phyloP scores from a whole-genome alignment of 352 stramenopile genomes.

The Globisporangium solare region DNA sequence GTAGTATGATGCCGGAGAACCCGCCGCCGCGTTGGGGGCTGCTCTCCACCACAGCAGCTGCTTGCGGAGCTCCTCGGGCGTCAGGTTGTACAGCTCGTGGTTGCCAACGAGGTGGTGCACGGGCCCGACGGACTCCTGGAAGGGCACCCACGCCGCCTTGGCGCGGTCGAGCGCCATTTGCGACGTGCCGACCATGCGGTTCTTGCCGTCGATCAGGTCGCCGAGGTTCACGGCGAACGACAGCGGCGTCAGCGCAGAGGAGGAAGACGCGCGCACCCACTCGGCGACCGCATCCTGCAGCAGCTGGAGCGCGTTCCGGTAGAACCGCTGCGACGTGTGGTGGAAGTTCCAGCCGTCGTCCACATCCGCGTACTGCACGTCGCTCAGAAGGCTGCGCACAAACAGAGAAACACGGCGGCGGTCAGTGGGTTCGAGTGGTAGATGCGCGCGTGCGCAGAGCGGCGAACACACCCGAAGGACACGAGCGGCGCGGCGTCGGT shows the following conservation, averaged over 20 bases:
- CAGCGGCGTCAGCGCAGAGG: slow-evolving; percentile 16
- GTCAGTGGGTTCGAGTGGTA: not conserved
- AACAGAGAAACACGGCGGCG: not conserved
- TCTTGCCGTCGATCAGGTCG: slow-evolving; percentile 82
- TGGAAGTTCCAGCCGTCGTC: slow-evolving; percentile 79
- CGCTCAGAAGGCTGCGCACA: slow-evolving; percentile 42
- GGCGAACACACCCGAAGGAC: slow-evolving; percentile 41
- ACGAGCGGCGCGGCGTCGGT: slow-evolving; percentile 24
- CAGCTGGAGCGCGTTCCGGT: slow-evolving; percentile 57
- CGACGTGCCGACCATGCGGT: slow-evolving; percentile 39
- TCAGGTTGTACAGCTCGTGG: slow-evolving; percentile 85
- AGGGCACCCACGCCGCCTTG: slow-evolving; percentile 33
- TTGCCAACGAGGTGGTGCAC: slow-evolving; percentile 82
- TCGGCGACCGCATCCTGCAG: slow-evolving; percentile 37
- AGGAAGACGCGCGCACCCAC: slow-evolving; percentile 35
- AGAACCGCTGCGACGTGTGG: slow-evolving; percentile 57
- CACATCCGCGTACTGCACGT: slow-evolving; percentile 83
- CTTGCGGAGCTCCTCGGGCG: slow-evolving; percentile 31
- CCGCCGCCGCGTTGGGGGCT: not conserved
- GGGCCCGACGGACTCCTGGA: slow-evolving; percentile 37
- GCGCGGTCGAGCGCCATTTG: slow-evolving; percentile 35
- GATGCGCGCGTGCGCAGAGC: too few relatives aligned
- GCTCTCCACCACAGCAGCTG: slow-evolving; percentile 33
- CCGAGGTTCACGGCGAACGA: slow-evolving; percentile 73
- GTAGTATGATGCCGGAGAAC: slow-evolving; percentile 44